Evolutionary conservation across 2,329 filamentous ascomycete species (phyloP), one percentile per base, ranked within the genome.

Genomic region (Verticillium nonalfalfae): DNA sequence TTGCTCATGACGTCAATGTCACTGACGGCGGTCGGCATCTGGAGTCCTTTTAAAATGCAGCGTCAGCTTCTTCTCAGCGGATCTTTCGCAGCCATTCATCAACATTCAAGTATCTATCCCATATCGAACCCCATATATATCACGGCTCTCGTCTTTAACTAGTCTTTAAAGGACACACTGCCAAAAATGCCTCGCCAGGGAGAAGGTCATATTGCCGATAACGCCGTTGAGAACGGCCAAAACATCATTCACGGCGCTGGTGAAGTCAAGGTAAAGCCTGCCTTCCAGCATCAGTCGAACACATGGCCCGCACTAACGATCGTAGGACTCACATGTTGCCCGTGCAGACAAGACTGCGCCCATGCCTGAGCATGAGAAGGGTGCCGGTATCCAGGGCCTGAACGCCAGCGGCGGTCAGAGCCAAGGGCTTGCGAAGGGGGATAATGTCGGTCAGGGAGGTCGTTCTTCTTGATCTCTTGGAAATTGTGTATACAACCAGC

Each of bases 321-420:
- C 9, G 1, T 0, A 65, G 63, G 59, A 60, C 26, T 1, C 58
- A 60, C 74, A 76, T 34, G 79, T 82, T 36, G 66, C 69, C 59
- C 78, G 79, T 60, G 79, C 80, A 14, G 75, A 81, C 70, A 83
- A 83, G 74, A 77, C 78, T 1, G 81, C 81, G 1, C 73, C 75
- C 1, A 66, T 81, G 56, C 81, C 81, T 9, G 75, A 82, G 68
- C 64, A 71, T 4, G 79, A 81, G 62, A 73, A 80, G 61, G 81
- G 81, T 11, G 67, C 68, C 1, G 79, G 70, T 0, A 64, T 83
- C 2, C 63, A 73, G 50, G 78, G 73, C 59, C 56, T 71, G 63
- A 70, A 71, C 36, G 79, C 79, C 52, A 79, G 77, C 62, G 80
- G 76, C 6, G 80, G 80, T 6, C 66, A 73, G 57, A 79, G 77